These are phyloP conservation scores for Talaromyces islandicus DNA, from an alignment of 2,329 filamentous ascomycete species.

Conservation along the genomic window DNA sequence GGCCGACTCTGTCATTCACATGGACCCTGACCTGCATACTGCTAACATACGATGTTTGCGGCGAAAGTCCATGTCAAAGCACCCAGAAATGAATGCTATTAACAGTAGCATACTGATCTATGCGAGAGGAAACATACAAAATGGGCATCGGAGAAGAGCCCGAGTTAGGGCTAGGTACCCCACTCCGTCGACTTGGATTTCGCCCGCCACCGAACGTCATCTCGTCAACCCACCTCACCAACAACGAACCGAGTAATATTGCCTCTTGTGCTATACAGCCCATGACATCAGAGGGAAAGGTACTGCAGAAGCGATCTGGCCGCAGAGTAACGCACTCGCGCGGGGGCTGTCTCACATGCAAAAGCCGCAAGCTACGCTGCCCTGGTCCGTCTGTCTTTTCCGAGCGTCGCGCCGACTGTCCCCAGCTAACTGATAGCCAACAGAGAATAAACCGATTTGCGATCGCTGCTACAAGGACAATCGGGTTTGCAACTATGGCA, in stretches of 20 bases:
- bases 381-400: slow-evolving; percentile 5
- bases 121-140: no score
- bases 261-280: not conserved
- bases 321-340: slow-evolving; percentile 13
- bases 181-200: not conserved
- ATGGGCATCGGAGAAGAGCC: not conserved
- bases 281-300: slow-evolving; percentile 3
- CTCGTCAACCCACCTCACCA: not conserved
- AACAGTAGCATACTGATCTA: no score
- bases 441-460: slow-evolving; percentile 12
- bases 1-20: no score
- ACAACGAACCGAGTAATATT: not conserved
- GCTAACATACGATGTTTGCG: no score
- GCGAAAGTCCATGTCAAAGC: no score
- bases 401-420: not conserved
- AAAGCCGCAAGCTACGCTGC: slow-evolving; percentile 12
- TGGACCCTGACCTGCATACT: not conserved
- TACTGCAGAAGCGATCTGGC: slow-evolving; percentile 5
- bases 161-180: not conserved
- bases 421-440: not conserved
- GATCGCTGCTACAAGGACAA: slow-evolving; percentile 10
- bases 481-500: slow-evolving; percentile 7
- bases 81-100: no score
- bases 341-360: slow-evolving; percentile 12
- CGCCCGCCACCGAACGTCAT: not conserved